These are phyloP conservation scores for Sugiyamaella sp. DNA, from an alignment of 1,139 yeast species.

Conservation along the genomic window DNA sequence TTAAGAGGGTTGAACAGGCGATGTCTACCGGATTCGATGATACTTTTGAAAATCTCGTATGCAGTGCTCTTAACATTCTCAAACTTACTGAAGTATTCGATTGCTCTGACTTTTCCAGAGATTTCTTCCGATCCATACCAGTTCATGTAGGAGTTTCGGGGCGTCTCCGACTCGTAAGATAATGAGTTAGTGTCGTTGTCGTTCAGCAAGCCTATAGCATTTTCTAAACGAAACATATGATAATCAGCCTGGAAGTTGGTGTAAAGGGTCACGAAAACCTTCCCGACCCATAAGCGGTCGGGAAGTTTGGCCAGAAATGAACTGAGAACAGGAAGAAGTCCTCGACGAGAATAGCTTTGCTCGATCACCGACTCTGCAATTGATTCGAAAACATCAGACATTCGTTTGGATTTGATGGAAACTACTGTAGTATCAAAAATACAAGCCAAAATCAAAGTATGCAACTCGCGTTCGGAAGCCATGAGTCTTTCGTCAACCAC, in stretches of 20 bases:
- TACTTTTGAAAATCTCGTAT: conserved; percentile 45
- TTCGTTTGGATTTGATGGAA: too few species aligned
- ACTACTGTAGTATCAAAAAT: conserved; percentile 47
- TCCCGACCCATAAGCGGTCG: conserved; percentile 55
- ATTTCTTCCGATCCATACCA: conserved; percentile 66
- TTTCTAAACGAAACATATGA: conserved; percentile 63
- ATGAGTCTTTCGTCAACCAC: conserved; percentile 64
- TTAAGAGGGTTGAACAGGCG: conserved; percentile 54
- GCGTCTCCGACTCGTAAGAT: conserved; percentile 23
- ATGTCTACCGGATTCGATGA: conserved; percentile 50
- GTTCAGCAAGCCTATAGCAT: conserved; percentile 54
- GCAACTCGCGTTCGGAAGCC: conserved; percentile 66
- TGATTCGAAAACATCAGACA: conserved; percentile 29
- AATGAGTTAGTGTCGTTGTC: conserved; percentile 44
- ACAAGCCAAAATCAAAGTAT: conserved; percentile 55
- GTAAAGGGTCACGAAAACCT: conserved; percentile 52
- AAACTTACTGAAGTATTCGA: conserved; percentile 39
- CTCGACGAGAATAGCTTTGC: conserved; percentile 63
- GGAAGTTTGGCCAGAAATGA: conserved; percentile 48
- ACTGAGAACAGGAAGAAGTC: conserved; percentile 65
- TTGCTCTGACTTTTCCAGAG: conserved; percentile 51
- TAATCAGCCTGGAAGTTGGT: conserved; percentile 57
- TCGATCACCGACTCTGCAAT: conserved; percentile 41
- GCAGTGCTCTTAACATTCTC: conserved; percentile 35
- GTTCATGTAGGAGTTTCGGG: conserved; percentile 48